Conservation (phyloP, 2,329 filamentous ascomycete genomes). For the Escovopsis sp. region DNA sequence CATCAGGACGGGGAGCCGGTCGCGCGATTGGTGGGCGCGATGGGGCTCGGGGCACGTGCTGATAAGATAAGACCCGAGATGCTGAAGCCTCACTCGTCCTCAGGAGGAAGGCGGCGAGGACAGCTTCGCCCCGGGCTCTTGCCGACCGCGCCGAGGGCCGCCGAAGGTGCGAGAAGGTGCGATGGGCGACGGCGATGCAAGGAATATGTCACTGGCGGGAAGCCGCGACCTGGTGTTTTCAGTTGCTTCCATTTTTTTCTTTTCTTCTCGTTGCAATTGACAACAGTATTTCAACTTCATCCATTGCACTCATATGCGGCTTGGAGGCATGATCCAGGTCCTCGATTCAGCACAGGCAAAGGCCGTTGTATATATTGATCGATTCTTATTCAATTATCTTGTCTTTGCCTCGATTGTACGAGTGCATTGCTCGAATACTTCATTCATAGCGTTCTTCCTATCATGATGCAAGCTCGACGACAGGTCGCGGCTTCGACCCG, state of each 20-base stretch:
- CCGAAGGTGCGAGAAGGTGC: constrained; percentile 29
- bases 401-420: too few species aligned
- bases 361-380: too few species aligned
- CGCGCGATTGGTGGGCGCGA: constrained; percentile 8
- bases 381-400: too few species aligned
- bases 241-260: not conserved
- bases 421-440: not conserved
- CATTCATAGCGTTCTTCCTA: not conserved
- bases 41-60: constrained; percentile 24
- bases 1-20: constrained; percentile 4
- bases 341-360: too few species aligned
- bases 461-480: constrained; percentile 27
- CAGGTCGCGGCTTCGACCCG: constrained; percentile 25
- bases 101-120: too few species aligned
- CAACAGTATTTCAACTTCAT: not conserved
- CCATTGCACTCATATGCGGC: too few species aligned
- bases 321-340: too few species aligned
- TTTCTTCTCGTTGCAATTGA: not conserved
- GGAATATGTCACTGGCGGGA: not conserved
- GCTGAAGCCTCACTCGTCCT: too few species aligned
- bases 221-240: not conserved
- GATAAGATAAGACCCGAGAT: constrained; percentile 15
- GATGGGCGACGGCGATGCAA: not conserved
- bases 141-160: constrained; percentile 5
- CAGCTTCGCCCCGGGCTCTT: too few species aligned